A percentile compares a stretch with the other conserved stretches of the same genome.
These are phyloP conservation scores for Penicillium waksmanii DNA, from an alignment of 495 filamentous ascomycete species.

Conservation along the genomic window DNA sequence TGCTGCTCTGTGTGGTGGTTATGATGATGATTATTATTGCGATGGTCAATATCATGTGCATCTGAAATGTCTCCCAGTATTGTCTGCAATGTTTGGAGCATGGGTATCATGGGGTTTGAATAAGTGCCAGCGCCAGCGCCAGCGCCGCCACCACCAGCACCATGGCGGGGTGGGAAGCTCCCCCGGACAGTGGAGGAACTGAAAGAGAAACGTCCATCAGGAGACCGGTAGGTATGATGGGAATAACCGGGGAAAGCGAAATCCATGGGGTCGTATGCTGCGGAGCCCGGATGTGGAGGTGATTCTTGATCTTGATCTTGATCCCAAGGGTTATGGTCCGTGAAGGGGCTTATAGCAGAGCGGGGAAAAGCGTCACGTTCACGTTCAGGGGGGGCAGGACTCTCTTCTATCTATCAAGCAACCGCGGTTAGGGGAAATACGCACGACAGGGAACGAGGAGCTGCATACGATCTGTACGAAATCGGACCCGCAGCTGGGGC, in stretches of 20 bases:
- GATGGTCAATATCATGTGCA: constrained; percentile 15
- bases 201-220: constrained; percentile 46
- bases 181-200: constrained; percentile 39
- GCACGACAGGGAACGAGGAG: background rate
- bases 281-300: background rate
- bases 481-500: constrained; percentile 78
- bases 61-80: constrained; percentile 37
- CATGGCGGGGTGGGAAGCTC: constrained; percentile 29
- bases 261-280: constrained; percentile 3
- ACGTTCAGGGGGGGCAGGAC: constrained; percentile 22
- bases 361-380: constrained; percentile 24
- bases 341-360: constrained; percentile 30
- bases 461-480: constrained; percentile 74
- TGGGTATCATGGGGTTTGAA: constrained; percentile 32
- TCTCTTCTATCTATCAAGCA: constrained; percentile 4
- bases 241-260: constrained; percentile 50
- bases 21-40: constrained; percentile 1
- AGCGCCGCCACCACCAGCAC: no score
- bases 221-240: constrained; percentile 50
- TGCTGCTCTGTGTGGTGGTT: constrained; percentile 1
- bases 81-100: constrained; percentile 37
- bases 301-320: constrained; percentile 30
- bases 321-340: constrained; percentile 44
- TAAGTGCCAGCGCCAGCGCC: constrained; percentile 3
- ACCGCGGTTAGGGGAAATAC: constrained; percentile 34